These are phyloP conservation scores for Curvularia sp. DNA, from an alignment of 2,329 filamentous ascomycete genomes.

Conservation along the genomic window DNA sequence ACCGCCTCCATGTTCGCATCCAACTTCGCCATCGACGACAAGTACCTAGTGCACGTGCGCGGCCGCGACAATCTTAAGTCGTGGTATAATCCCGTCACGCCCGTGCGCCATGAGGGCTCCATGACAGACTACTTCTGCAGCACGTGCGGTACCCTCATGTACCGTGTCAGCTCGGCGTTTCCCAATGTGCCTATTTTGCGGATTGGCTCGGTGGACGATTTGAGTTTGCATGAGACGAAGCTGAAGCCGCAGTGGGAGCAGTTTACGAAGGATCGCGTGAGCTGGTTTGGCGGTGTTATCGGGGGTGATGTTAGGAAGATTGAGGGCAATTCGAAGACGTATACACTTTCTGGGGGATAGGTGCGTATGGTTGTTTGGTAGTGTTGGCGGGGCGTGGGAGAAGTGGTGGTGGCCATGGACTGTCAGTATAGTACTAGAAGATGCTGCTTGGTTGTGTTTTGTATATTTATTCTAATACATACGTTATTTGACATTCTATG, in stretches of 20 bases:
- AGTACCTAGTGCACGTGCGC: constrained; percentile 52
- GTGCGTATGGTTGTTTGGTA: not conserved
- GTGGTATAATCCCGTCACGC: constrained; percentile 1
- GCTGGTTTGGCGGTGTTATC: not conserved
- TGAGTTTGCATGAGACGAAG: constrained; percentile 62
- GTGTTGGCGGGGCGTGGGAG: not conserved
- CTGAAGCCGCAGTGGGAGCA: constrained; percentile 62
- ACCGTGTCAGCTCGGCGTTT: constrained; percentile 56
- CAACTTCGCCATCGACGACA: constrained; percentile 60
- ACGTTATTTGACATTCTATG: not conserved
- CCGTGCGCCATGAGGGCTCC: constrained; percentile 52
- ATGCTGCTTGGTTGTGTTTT: too few species aligned
- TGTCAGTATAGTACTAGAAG: too few species aligned
- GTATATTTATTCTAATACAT: not conserved
- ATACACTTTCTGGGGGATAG: constrained; percentile 1
- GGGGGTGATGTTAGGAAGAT: constrained; percentile 1
- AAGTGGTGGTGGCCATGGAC: not conserved
- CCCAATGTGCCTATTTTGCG: constrained; percentile 60
- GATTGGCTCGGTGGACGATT: constrained; percentile 68
- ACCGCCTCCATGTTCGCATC: constrained; percentile 66
- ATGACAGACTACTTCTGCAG: constrained; percentile 70
- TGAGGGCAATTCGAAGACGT: constrained; percentile 1
- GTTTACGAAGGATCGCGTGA: constrained; percentile 57
- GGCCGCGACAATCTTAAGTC: constrained; percentile 55
- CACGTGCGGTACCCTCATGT: constrained; percentile 67